Evolutionary conservation across 495 filamentous ascomycete species (phyloP).

Genomic region (Oleoguttula mirabilis): DNA sequence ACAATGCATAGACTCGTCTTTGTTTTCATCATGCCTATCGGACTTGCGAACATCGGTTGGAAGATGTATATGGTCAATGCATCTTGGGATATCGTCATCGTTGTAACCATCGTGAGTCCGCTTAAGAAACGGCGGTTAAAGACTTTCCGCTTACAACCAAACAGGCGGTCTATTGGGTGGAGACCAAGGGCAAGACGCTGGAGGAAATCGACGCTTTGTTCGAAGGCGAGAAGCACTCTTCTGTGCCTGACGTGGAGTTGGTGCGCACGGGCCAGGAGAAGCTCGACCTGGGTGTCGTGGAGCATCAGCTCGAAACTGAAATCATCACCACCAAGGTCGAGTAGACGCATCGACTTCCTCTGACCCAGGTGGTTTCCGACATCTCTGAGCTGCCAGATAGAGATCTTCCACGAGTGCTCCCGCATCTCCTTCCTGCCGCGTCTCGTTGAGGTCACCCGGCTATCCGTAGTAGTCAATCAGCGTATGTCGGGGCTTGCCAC

Average conservation of each 20-base stretch:
- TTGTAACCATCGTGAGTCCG: conserved; percentile 18
- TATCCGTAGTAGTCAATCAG: no score
- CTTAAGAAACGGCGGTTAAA: background rate
- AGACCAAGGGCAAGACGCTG: conserved; percentile 18
- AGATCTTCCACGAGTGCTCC: no score
- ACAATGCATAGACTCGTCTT: conserved; percentile 28
- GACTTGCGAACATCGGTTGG: conserved; percentile 23
- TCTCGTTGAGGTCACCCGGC: no score
- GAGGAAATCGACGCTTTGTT: conserved; percentile 24
- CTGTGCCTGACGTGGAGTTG: conserved; percentile 33
- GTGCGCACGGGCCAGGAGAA: conserved; percentile 26
- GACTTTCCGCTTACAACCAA: background rate
- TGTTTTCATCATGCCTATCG: conserved; percentile 42
- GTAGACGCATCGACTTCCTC: no score
- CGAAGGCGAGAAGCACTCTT: conserved; percentile 34
- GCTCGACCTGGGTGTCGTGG: conserved; percentile 5
- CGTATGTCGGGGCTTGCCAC: no score
- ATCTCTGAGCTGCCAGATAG: no score
- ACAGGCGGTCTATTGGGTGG: conserved; percentile 15
- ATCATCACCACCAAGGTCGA: background rate
- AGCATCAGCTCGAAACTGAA: conserved; percentile 4
- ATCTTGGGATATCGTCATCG: conserved; percentile 21
- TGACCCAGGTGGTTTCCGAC: no score
- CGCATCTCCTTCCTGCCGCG: no score
- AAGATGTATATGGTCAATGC: conserved; percentile 25